Conservation (phyloP, 1,139 yeast species). For the Taphrina sp. region DNA sequence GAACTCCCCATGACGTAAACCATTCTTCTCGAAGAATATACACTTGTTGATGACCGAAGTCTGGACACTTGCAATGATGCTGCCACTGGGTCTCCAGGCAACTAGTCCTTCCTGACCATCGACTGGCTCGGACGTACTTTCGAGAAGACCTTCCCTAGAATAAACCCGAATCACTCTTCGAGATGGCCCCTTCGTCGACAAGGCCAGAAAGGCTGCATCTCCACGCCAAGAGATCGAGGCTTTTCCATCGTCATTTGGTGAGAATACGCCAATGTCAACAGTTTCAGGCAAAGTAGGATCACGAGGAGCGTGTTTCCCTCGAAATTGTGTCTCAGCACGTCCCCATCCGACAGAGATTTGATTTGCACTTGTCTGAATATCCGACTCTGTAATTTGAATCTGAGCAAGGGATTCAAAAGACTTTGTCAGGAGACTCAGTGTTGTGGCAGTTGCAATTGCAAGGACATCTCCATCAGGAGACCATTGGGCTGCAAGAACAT, state of each 20-base stretch:
- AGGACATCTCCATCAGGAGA: slow-evolving; percentile 88
- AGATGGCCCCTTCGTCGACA: slow-evolving; percentile 57
- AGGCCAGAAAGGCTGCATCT: slow-evolving; percentile 79
- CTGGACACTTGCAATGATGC: slow-evolving; percentile 79
- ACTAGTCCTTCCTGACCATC: slow-evolving; percentile 71
- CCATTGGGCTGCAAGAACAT: slow-evolving; percentile 76
- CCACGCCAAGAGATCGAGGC: slow-evolving; percentile 84
- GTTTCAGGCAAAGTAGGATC: slow-evolving; percentile 90
- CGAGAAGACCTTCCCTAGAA: slow-evolving; percentile 64
- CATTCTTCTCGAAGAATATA: slow-evolving; percentile 88
- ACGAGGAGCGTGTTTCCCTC: slow-evolving; percentile 86
- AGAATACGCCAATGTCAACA: slow-evolving; percentile 59
- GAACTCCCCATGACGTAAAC: slow-evolving; percentile 86
- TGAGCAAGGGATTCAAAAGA: slow-evolving; percentile 79
- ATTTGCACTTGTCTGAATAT: slow-evolving; percentile 63
- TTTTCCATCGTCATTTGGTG: slow-evolving; percentile 49
- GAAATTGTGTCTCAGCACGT: slow-evolving; percentile 91
- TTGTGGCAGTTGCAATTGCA: slow-evolving; percentile 51
- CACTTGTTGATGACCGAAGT: slow-evolving; percentile 47
- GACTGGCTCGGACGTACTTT: slow-evolving; percentile 86
- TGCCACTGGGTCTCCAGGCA: slow-evolving; percentile 91
- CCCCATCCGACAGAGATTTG: slow-evolving; percentile 99
- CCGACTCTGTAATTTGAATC: slow-evolving; percentile 56
- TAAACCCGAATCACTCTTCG: slow-evolving; percentile 85
- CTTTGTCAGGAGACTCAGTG: slow-evolving; percentile 61